Conservation (phyloP, 306 rosid genomes). For the Glycyrrhiza uralensis region DNA sequence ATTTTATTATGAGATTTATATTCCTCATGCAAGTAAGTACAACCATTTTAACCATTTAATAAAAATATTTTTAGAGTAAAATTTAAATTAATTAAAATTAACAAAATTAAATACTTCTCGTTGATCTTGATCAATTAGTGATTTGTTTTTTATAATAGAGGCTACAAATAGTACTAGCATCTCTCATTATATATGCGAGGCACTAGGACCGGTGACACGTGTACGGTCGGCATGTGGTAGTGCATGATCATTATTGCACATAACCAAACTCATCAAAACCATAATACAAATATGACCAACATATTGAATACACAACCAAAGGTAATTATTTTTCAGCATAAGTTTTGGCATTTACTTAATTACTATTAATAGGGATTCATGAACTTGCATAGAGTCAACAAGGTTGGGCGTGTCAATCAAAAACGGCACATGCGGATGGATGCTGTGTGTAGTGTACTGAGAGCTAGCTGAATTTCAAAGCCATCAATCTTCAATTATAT, state of each 20-base stretch:
- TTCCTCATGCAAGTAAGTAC: too few species aligned
- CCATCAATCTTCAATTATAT: conserved; percentile 9
- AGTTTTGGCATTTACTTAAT: neutral
- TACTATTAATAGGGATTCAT: conserved; percentile 8
- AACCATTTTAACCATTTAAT: too few species aligned
- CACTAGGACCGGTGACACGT: conserved; percentile 6
- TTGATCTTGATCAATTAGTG: too few species aligned
- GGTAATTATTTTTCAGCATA: neutral
- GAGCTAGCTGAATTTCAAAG: neutral
- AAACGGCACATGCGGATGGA: conserved; percentile 28
- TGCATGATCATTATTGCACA: conserved; percentile 25
- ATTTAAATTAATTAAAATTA: too few species aligned
- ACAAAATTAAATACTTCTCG: too few species aligned
- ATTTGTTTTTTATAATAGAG: too few species aligned
- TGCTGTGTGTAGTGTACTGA: too few species aligned
- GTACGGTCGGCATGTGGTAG: conserved; percentile 23
- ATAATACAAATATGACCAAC: neutral
- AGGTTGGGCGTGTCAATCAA: conserved; percentile 34
- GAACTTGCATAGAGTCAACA: conserved; percentile 27
- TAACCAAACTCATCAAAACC: conserved; percentile 12
- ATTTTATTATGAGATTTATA: too few species aligned
- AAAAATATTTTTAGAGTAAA: too few species aligned
- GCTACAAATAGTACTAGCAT: too few species aligned
- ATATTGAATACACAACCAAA: neutral
- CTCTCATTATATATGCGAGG: neutral